Evolutionary conservation across 2,329 filamentous ascomycete genomes (phyloP).

Genomic region (Cercospora sp.): DNA sequence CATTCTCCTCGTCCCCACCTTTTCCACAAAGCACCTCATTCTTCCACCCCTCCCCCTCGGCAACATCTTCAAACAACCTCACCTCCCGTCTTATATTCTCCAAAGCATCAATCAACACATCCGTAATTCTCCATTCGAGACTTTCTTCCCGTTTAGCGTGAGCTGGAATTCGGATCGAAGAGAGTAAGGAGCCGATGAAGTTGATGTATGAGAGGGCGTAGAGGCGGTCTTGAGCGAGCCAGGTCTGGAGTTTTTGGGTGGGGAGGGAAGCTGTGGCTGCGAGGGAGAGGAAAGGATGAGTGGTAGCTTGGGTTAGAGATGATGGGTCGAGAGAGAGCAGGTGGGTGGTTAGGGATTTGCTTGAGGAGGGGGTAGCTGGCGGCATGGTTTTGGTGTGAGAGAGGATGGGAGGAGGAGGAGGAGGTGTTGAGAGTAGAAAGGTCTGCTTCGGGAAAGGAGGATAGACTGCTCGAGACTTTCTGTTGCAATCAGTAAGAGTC

Average conservation of each 20-base stretch:
- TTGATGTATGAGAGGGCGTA: slow-evolving; percentile 70
- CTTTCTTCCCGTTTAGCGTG: slow-evolving; percentile 42
- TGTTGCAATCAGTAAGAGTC: background rate
- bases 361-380: background rate
- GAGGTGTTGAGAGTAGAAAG: background rate
- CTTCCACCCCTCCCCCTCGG: slow-evolving; percentile 47
- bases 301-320: slow-evolving; percentile 59
- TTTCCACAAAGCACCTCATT: slow-evolving; percentile 44
- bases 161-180: slow-evolving; percentile 57
- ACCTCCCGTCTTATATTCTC: slow-evolving; percentile 67
- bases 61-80: slow-evolving; percentile 65
- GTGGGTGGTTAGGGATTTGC: slow-evolving; percentile 55
- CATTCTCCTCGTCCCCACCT: slow-evolving; percentile 29
- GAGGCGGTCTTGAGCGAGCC: slow-evolving; percentile 71
- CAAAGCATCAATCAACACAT: slow-evolving; percentile 63
- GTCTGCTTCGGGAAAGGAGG: background rate
- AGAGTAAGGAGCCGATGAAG: slow-evolving; percentile 64
- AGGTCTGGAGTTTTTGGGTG: slow-evolving; percentile 59
- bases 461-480: background rate
- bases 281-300: slow-evolving; percentile 64
- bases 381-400: slow-evolving; percentile 36
- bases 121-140: slow-evolving; percentile 59
- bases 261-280: slow-evolving; percentile 64
- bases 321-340: slow-evolving; percentile 54
- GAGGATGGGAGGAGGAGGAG: background rate